These are phyloP conservation scores for Geotrichum phurueaensis DNA, from an alignment of 1,139 yeast species.

Conservation along the genomic window DNA sequence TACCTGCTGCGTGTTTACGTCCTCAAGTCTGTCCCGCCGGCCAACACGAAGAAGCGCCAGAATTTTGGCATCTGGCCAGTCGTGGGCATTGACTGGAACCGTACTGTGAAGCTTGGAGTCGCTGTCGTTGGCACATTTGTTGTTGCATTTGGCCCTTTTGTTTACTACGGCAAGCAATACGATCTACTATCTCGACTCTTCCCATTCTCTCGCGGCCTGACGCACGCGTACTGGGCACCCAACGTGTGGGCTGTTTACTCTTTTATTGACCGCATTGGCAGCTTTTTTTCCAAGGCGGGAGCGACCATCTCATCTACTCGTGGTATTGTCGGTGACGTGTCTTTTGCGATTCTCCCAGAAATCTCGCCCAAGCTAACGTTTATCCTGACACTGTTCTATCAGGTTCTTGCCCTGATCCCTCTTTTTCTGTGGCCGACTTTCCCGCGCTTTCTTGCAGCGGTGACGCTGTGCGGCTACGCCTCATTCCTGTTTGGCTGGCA, in stretches of 20 bases:
- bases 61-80: constrained; percentile 23
- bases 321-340: constrained; percentile 88
- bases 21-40: constrained; percentile 30
- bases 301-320: constrained; percentile 50
- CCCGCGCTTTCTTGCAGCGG: constrained; percentile 72
- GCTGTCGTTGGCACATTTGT: constrained; percentile 60
- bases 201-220: constrained; percentile 91
- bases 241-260: constrained; percentile 95
- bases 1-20: constrained; percentile 71
- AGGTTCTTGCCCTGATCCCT: constrained; percentile 66
- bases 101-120: constrained; percentile 54
- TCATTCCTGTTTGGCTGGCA: constrained; percentile 97
- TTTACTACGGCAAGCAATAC: constrained; percentile 56
- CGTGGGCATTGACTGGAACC: constrained; percentile 41
- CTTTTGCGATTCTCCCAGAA: constrained; percentile 72
- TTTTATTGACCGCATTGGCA: constrained; percentile 67
- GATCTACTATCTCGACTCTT: constrained; percentile 65
- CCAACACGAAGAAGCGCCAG: constrained; percentile 1
- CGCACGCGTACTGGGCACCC: constrained; percentile 99
- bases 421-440: constrained; percentile 68
- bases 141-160: constrained; percentile 77
- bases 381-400: constrained; percentile 72
- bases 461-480: constrained; percentile 85
- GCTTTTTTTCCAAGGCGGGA: constrained; percentile 40
- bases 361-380: constrained; percentile 76